Conservation (phyloP, 805 yeast species). For the Blastobotrys mokoenaii region DNA sequence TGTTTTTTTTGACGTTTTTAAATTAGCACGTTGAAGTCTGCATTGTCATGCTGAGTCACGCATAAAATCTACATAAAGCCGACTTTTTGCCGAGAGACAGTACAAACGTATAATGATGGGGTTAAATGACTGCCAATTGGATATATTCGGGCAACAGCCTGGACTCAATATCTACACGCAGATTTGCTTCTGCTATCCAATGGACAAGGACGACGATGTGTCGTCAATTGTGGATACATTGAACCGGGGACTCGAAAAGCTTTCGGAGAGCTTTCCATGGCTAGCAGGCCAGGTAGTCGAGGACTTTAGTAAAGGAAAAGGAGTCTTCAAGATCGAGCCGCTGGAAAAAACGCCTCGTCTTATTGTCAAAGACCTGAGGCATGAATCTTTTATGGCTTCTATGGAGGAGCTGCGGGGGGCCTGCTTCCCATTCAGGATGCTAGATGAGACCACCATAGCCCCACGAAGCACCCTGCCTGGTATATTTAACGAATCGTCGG, state of each 20-base stretch:
- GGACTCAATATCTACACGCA: no score
- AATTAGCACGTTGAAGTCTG: no score
- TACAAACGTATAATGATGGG: no score
- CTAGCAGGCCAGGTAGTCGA: slow-evolving; percentile 9
- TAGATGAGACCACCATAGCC: slow-evolving; percentile 8
- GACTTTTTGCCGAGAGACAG: no score
- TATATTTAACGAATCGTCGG: background rate
- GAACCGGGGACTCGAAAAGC: slow-evolving; percentile 4
- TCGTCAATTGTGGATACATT: background rate
- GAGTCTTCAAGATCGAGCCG: slow-evolving; percentile 4
- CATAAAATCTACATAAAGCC: no score
- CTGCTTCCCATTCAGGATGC: slow-evolving; percentile 5
- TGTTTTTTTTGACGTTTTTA: no score
- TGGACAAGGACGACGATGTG: background rate
- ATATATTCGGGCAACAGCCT: no score
- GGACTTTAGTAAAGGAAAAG: slow-evolving; percentile 3
- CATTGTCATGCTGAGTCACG: no score
- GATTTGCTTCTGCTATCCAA: no score
- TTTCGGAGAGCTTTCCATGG: slow-evolving; percentile 8
- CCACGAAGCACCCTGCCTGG: slow-evolving; percentile 5
- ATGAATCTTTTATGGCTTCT: background rate
- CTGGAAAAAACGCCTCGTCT: slow-evolving; percentile 3
- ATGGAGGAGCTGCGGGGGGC: slow-evolving; percentile 3
- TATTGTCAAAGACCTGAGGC: slow-evolving; percentile 5
- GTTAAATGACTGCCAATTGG: no score